These are phyloP conservation scores for Nothophaeocryptopus gaeumannii DNA, from an alignment of 2,329 filamentous ascomycete genomes.

Conservation along the genomic window DNA sequence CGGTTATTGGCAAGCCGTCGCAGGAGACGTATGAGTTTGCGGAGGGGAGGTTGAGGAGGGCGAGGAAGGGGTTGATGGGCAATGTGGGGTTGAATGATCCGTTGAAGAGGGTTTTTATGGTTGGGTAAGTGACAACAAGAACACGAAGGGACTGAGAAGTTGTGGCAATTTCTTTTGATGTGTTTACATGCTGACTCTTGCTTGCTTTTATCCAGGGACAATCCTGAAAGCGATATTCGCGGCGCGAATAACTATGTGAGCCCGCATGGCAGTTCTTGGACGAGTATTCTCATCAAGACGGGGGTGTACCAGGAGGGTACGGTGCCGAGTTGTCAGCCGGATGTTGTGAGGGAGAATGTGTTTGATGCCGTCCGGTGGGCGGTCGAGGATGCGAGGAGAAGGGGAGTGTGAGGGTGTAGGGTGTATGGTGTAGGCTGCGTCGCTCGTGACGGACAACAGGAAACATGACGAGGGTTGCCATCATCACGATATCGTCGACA, in stretches of 20 bases:
- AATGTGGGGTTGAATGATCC: slow-evolving; percentile 37
- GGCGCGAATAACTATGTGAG: slow-evolving; percentile 77
- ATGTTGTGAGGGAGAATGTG: slow-evolving; percentile 69
- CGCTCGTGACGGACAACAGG: no score
- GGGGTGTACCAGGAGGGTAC: slow-evolving; percentile 66
- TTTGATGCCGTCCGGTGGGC: slow-evolving; percentile 75
- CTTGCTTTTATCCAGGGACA: slow-evolving; percentile 33
- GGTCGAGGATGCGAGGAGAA: slow-evolving; percentile 50
- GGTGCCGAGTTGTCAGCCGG: slow-evolving; percentile 60
- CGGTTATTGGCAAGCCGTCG: slow-evolving; percentile 80
- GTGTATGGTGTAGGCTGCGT: no score
- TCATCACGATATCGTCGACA: no score
- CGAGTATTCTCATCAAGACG: slow-evolving; percentile 72
- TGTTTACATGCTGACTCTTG: no score
- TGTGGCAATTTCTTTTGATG: no score
- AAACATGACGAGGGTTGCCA: no score
- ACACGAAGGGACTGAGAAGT: no score
- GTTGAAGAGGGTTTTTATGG: slow-evolving; percentile 84
- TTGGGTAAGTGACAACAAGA: slow-evolving; percentile 51
- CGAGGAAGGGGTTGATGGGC: slow-evolving; percentile 53
- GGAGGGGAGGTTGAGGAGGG: slow-evolving; percentile 65
- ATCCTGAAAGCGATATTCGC: slow-evolving; percentile 76
- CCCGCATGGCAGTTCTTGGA: slow-evolving; percentile 68
- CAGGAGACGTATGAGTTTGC: slow-evolving; percentile 78
- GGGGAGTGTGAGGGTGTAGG: background rate